phyloP scores from a whole-genome alignment of 2,329 filamentous ascomycete species.

The Pseudomassariella vexata region DNA sequence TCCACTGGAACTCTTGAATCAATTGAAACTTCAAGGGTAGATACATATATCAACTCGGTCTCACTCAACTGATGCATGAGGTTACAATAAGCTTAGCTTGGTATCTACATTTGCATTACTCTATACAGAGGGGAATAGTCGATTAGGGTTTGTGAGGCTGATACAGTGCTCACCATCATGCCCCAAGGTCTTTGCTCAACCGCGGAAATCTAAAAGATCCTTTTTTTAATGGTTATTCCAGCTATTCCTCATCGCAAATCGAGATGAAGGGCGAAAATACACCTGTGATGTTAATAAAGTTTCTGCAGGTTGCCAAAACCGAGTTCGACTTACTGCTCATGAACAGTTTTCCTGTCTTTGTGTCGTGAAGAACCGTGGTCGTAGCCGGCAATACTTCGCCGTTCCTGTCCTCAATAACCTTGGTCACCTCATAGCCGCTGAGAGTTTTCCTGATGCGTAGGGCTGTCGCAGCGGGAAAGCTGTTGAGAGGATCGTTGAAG shows the following conservation, averaged over 20 bases:
- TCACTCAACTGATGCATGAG: no score
- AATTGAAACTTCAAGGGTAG: no score
- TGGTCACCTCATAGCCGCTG: slow-evolving; percentile 14
- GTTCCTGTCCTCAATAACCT: slow-evolving; percentile 20
- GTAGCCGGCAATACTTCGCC: slow-evolving; percentile 17
- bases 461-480: slow-evolving; percentile 10
- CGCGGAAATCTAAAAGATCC: no score
- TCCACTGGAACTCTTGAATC: no score
- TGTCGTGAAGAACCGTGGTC: slow-evolving; percentile 21
- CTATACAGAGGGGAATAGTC: no score
- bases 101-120: no score
- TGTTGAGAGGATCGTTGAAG: slow-evolving; percentile 13
- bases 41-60: no score
- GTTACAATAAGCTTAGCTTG: no score
- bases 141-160: no score
- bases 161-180: no score
- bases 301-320: not conserved
- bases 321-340: slow-evolving; percentile 16
- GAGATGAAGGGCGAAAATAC: slow-evolving; percentile 1
- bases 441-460: slow-evolving; percentile 15
- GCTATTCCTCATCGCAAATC: slow-evolving; percentile 5
- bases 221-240: no score
- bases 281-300: not conserved
- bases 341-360: slow-evolving; percentile 20
- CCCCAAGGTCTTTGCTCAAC: no score